Conservation (phyloP, 495 filamentous ascomycete species). For the Rhypophila decipiens region DNA sequence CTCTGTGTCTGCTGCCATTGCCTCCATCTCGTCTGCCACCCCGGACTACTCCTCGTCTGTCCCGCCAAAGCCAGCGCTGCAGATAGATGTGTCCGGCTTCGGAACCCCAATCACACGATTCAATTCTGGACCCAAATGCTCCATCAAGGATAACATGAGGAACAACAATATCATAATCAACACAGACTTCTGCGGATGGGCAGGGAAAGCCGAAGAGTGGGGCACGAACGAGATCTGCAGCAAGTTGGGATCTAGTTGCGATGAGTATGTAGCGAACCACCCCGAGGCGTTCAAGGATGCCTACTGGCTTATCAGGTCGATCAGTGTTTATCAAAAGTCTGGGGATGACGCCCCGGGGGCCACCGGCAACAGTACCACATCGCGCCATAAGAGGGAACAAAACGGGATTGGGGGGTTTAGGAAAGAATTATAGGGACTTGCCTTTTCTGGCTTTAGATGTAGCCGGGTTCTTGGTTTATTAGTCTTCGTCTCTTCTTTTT, state of each 20-base stretch:
- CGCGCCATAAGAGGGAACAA: background rate
- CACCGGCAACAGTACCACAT: background rate
- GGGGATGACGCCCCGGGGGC: background rate
- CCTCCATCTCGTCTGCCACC: no score
- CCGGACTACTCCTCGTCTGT: background rate
- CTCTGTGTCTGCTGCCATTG: slow-evolving; percentile 35
- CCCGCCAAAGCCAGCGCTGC: slow-evolving; percentile 44
- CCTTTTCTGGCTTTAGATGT: background rate
- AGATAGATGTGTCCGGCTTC: slow-evolving; percentile 58
- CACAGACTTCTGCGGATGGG: slow-evolving; percentile 83
- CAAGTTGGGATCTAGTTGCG: slow-evolving; percentile 46
- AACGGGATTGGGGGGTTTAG: background rate
- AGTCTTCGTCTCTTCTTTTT: no score
- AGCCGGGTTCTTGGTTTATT: background rate
- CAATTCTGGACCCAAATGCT: slow-evolving; percentile 48
- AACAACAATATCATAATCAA: slow-evolving; percentile 74
- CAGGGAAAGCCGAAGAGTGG: slow-evolving; percentile 70
- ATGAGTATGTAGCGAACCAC: slow-evolving; percentile 59
- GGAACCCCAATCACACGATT: slow-evolving; percentile 64
- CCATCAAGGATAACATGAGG: slow-evolving; percentile 60
- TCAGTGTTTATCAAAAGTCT: slow-evolving; percentile 51
- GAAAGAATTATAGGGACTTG: background rate
- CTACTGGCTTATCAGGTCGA: slow-evolving; percentile 67
- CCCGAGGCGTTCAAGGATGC: slow-evolving; percentile 53
- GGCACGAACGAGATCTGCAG: slow-evolving; percentile 29